Conservation (phyloP, 2,329 filamentous ascomycete genomes). For the Colletotrichum spaethianum region DNA sequence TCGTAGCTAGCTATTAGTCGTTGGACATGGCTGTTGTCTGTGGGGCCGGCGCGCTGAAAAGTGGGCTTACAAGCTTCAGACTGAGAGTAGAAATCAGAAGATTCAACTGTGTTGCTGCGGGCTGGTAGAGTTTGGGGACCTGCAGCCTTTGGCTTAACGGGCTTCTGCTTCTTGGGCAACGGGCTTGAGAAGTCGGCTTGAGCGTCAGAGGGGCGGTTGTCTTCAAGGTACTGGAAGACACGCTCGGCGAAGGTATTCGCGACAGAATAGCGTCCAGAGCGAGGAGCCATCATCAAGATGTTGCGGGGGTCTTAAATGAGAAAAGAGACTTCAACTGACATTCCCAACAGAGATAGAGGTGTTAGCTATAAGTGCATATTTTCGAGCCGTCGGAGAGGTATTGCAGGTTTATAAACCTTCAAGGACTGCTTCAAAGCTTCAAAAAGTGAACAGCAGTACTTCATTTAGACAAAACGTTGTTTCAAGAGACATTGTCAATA, state of each 20-base stretch:
- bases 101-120: not conserved
- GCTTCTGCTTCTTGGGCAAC: not conserved
- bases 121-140: not conserved
- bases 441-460: not conserved
- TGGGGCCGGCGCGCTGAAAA: not conserved
- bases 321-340: no score
- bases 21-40: constrained; percentile 7
- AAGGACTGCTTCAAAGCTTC: no score
- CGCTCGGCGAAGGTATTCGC: not conserved
- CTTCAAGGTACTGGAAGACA: constrained; percentile 5
- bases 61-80: not conserved
- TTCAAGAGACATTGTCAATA: not conserved
- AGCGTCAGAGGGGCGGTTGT: constrained; percentile 2
- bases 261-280: not conserved
- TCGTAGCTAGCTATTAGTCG: constrained; percentile 26
- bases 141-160: not conserved
- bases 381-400: no score
- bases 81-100: not conserved
- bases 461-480: not conserved
- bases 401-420: not conserved
- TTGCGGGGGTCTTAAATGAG: not conserved
- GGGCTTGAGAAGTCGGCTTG: constrained; percentile 2
- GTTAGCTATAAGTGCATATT: no score
- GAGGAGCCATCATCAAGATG: not conserved
- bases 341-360: not conserved